phyloP scores from a whole-genome alignment of 805 yeast species.

The Tetrapisispora arboricola region DNA sequence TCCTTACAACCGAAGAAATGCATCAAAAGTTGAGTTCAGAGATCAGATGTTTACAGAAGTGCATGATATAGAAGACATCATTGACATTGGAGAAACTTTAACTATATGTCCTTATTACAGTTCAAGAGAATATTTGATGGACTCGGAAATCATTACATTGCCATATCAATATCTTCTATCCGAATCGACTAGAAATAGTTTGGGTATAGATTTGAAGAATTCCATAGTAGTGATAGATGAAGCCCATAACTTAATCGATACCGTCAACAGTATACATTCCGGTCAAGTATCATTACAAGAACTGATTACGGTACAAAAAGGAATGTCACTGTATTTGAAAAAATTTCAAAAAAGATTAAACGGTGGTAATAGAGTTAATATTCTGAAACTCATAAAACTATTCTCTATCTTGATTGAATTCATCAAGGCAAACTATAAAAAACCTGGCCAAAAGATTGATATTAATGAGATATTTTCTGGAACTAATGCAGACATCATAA shows the following conservation, averaged over 20 bases:
- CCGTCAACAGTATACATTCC: conserved; percentile 61
- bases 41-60: conserved; percentile 47
- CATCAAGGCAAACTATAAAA: conserved; percentile 29
- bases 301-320: conserved; percentile 34
- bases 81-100: conserved; percentile 43
- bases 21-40: conserved; percentile 30
- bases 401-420: conserved; percentile 43
- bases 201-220: conserved; percentile 49
- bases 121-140: conserved; percentile 42
- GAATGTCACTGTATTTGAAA: conserved; percentile 44
- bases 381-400: conserved; percentile 52
- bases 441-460: conserved; percentile 46
- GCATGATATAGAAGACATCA: conserved; percentile 74
- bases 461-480: conserved; percentile 44
- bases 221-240: conserved; percentile 79
- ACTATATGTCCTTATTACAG: conserved; percentile 79
- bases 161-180: conserved; percentile 72
- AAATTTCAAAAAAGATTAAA: conserved; percentile 59
- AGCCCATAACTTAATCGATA: conserved; percentile 81
- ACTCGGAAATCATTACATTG: conserved; percentile 67
- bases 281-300: conserved; percentile 43
- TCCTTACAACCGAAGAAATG: conserved; percentile 28
- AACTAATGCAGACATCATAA: conserved; percentile 59
- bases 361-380: conserved; percentile 58
- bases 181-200: conserved; percentile 48